These are phyloP conservation scores for Clarireedia monteithiana DNA, from an alignment of 2,329 filamentous ascomycete genomes.

Conservation along the genomic window DNA sequence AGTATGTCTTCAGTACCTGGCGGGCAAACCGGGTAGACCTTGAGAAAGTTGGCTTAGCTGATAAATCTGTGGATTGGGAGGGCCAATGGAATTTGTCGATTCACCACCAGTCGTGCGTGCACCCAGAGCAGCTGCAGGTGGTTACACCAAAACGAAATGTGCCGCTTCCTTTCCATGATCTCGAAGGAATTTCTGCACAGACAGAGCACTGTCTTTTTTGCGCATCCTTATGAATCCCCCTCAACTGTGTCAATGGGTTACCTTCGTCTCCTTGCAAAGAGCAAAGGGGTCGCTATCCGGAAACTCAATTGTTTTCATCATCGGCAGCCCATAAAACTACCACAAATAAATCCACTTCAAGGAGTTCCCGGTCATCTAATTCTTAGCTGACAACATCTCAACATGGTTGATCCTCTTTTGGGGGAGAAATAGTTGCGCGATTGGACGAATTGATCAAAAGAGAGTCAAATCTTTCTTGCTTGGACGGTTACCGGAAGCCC, in stretches of 20 bases:
- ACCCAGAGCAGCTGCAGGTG: background rate
- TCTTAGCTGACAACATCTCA: background rate
- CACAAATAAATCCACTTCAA: background rate
- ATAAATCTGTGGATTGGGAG: no score
- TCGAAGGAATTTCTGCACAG: background rate
- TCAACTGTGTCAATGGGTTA: no score
- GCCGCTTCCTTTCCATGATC: background rate
- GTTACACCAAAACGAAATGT: background rate
- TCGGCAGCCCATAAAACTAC: no score
- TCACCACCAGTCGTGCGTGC: no score
- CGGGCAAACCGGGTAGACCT: no score
- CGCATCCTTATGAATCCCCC: no score
- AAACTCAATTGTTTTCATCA: background rate
- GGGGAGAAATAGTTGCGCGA: background rate
- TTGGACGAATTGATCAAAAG: conserved; percentile 4
- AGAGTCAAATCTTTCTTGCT: background rate
- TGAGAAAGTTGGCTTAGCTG: no score
- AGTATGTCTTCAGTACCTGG: no score
- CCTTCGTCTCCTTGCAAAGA: background rate
- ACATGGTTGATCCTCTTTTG: background rate
- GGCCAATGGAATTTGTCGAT: background rate
- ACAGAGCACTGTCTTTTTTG: background rate
- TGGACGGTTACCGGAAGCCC: background rate
- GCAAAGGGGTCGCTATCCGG: background rate
- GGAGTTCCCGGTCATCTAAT: background rate